Evolutionary conservation across 108 stramenopile species (phyloP), one percentile per base, ranked within the genome.

Genomic region (Bacterosira constricta): DNA sequence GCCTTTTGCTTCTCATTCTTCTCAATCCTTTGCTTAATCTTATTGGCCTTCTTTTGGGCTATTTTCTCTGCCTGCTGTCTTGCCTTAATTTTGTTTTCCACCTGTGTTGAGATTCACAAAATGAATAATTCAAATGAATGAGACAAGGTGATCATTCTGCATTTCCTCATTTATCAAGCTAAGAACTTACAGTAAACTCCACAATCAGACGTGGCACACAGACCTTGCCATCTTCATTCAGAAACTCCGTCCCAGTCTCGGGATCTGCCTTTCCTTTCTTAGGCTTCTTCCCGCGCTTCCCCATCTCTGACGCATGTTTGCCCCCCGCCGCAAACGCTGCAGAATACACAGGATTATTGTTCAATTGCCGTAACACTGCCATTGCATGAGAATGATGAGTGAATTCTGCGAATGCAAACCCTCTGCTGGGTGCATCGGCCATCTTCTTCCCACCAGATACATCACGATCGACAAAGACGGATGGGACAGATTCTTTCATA

Each of bases 331-430:
- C 88, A 66, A 81, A 91, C 41, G 91, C 86, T 39, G 62, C 65
- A 29, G 89, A 83, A 69, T 92, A 98, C 1, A 69, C 63, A 0
- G 97, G 88, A 77, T 99, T 99, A 83, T 99, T 97, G 82, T 99
- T 99, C 61, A 99, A 69, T 53, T 92, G 87, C 10, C 99, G 89
- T 44, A 99, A 80, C 42, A 94, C 96, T 2, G 97, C 97, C 56
- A 99, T 77, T 6, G 99, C 98, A 85, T 96, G 95, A 12, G 83
- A 85, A 84, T 99, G 99, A 71, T 97, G 85, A 7, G 85, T 80
- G 68, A 99, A 99, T 75, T 99, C 97, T 26, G 93, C 96, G 85
- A 99, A 99, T n/a, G 86, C 99, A 80, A 96, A 99, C 18, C 99
- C 99, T 59, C 94, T 89, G 51, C 94, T 95, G 3, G 85, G 82